Evolutionary conservation across 495 filamentous ascomycete genomes (phyloP).

Genomic region (Copromyces sp.): DNA sequence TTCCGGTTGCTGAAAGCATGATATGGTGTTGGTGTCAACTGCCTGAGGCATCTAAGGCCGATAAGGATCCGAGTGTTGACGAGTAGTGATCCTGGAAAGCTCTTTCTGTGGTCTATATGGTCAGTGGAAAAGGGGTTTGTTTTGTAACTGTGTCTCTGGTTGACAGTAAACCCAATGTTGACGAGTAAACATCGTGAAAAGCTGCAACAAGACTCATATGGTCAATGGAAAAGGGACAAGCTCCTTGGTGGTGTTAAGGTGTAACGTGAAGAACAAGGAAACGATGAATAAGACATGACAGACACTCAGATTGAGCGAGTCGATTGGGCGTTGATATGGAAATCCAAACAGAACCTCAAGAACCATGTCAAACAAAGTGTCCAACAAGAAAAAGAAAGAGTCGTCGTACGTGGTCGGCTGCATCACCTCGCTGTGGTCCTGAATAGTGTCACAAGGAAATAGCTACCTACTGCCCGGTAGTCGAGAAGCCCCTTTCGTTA

Average conservation of each 20-base stretch:
- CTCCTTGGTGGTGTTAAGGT: not conserved
- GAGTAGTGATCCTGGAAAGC: not conserved
- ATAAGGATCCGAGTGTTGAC: not conserved
- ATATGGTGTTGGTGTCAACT: not conserved
- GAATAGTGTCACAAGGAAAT: not conserved
- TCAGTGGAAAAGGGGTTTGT: not conserved
- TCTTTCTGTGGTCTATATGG: not conserved
- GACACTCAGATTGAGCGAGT: not conserved
- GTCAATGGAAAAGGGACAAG: too few species aligned
- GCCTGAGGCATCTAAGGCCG: not conserved
- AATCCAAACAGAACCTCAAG: not conserved
- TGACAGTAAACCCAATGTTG: too few species aligned
- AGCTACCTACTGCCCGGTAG: not conserved
- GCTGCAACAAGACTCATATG: too few species aligned
- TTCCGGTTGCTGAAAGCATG: not conserved
- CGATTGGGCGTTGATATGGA: not conserved
- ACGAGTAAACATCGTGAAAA: too few species aligned
- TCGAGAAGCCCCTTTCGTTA: not conserved
- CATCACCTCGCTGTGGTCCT: not conserved
- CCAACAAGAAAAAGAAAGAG: not conserved
- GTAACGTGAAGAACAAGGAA: not conserved
- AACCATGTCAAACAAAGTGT: not conserved
- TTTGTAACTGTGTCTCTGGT: not conserved
- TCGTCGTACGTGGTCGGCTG: not conserved
- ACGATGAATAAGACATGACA: not conserved